These are phyloP conservation scores for Hyaloscypha bicolor DNA, from an alignment of 495 filamentous ascomycete genomes.

Conservation along the genomic window DNA sequence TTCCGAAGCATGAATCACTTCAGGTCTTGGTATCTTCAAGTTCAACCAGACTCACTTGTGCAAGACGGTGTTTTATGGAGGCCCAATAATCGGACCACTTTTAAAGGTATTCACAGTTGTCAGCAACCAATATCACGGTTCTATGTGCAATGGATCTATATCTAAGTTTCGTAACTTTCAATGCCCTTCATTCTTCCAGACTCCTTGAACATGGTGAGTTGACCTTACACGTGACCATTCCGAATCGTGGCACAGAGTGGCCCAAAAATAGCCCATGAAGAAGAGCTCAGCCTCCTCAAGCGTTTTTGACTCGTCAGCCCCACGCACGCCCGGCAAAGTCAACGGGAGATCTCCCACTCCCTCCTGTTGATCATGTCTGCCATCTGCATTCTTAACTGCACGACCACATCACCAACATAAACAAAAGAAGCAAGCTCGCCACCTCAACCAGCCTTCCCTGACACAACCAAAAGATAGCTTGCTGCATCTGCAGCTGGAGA, in stretches of 20 bases:
- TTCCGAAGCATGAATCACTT: constrained; percentile 1
- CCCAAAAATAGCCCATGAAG: constrained; percentile 5
- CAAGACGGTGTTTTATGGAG: too few relatives aligned
- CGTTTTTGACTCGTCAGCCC: constrained; percentile 25
- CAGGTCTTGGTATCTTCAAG: not conserved
- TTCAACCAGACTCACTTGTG: not conserved
- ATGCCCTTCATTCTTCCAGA: too few relatives aligned
- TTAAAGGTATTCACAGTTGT: too few relatives aligned
- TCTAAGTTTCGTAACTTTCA: too few relatives aligned
- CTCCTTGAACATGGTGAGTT: too few relatives aligned
- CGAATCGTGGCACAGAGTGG: not conserved
- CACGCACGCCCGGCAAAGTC: not conserved
- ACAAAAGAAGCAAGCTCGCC: constrained; percentile 10
- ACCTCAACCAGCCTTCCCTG: constrained; percentile 4
- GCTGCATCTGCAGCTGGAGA: constrained; percentile 21
- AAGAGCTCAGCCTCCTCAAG: constrained; percentile 16
- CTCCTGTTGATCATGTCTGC: constrained; percentile 17
- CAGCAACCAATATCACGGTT: too few relatives aligned
- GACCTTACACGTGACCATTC: not conserved
- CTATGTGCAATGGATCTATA: too few relatives aligned
- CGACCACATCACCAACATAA: constrained; percentile 18
- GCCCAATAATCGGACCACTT: too few relatives aligned
- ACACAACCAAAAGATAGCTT: constrained; percentile 8
- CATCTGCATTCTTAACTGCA: not conserved
- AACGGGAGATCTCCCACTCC: constrained; percentile 6